Base-by-base conservation (phyloP, 139 green algal species). In the Picochlorum sp. region DNA sequence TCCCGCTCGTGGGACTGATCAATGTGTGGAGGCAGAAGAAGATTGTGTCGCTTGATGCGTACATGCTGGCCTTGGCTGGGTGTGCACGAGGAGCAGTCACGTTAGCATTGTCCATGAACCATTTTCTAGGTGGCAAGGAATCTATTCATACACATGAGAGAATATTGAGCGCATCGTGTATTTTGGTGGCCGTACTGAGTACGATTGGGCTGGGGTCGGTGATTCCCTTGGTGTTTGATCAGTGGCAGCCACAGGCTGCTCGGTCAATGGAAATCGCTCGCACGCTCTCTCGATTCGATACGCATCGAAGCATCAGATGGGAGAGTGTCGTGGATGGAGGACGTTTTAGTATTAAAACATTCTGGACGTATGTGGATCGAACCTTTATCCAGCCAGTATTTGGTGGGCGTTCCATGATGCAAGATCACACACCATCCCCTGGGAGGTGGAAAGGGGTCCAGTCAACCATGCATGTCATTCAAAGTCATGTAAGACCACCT, bases 101-200 rank as follows among this genome's bases (percentile, higher is more conserved):
- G 6, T 9, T 65, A 9, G 58, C 58, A 45, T 50, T 65, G 58
- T 21, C 58, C 21, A 23, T 65, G 23, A 65, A 65, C 11, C 58
- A 65, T 20, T 65, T 65, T 50, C 21, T 57, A 14, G 58, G 58
- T 26, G 23, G 58, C 7, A 16, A 50, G 18, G 58, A 65, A 58
- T 30, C 21, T 38, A 34, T 38, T 15, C 21, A 15, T 34, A 32
- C 58, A 51, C 13, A 59, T 18, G 21, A 52, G 13, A 28, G 58
- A 26, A 65, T 65, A 14, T n/a, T 65, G 13, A 32, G 21, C 14
- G 58, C 58, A 16, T 21, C 58, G 57, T 28, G 20, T 26, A 65
- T 65, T 9, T 28, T 52, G 20, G 23, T 26, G 7, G 23, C 57
- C 1, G 58, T 65, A 28, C 2, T 65, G n/a, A 65, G 58, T 26